These are phyloP conservation scores for Quercus berberidifolia DNA, from an alignment of 306 rosid genomes.

Conservation along the genomic window DNA sequence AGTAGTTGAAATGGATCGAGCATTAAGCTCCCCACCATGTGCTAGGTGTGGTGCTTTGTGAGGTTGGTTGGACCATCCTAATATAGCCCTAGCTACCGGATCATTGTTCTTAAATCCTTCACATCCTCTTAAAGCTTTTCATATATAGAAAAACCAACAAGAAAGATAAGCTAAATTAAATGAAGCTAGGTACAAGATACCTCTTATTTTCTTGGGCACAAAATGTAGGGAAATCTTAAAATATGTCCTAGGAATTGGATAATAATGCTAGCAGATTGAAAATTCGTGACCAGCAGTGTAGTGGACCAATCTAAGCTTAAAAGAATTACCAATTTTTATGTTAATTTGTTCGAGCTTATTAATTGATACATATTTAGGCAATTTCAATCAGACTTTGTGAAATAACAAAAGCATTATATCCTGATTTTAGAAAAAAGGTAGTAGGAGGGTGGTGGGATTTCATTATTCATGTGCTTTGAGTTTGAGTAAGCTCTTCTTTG, in stretches of 20 bases:
- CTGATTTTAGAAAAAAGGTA: too few relatives aligned
- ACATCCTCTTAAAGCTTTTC: not conserved
- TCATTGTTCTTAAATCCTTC: not conserved
- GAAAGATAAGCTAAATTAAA: not conserved
- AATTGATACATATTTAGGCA: not conserved
- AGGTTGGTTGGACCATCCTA: slow-evolving; percentile 45
- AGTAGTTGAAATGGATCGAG: slow-evolving; percentile 13
- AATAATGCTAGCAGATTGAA: not conserved
- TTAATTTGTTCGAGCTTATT: too few relatives aligned
- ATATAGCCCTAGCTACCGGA: slow-evolving; percentile 5
- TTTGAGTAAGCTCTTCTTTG: too few relatives aligned
- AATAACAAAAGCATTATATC: not conserved
- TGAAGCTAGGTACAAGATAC: not conserved
- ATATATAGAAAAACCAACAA: not conserved
- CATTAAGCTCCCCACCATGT: slow-evolving; percentile 36
- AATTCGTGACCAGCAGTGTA: not conserved
- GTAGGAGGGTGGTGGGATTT: too few relatives aligned
- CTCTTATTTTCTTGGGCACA: not conserved
- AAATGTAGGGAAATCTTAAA: not conserved
- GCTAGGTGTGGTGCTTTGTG: slow-evolving; percentile 17
- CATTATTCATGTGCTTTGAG: too few relatives aligned
- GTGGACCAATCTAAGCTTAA: not conserved
- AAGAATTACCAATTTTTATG: too few relatives aligned
- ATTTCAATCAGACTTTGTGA: not conserved
- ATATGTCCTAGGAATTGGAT: not conserved